A percentile compares a stretch with the other conserved stretches of the same genome.
Conservation (phyloP, 2,329 filamentous ascomycete species). For the Aspergillus candidus region DNA sequence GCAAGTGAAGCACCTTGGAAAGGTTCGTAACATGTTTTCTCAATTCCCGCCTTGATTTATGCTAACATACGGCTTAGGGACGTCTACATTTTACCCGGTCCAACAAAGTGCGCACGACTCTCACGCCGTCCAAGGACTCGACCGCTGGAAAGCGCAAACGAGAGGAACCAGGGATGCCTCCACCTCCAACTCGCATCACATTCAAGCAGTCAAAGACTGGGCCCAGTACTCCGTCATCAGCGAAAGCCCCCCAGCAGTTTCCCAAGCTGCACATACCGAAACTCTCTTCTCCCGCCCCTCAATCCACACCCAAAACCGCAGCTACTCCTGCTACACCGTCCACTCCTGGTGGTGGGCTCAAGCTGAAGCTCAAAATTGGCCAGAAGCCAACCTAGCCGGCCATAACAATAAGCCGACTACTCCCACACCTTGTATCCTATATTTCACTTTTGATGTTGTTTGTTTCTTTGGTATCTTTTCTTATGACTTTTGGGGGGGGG, state of each 20-base stretch:
- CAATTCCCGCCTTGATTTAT: not conserved
- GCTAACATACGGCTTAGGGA: conserved; percentile 23
- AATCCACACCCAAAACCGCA: conserved; percentile 22
- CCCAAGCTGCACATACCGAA: conserved; percentile 33
- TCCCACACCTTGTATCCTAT: conserved; percentile 12
- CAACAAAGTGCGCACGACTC: conserved; percentile 32
- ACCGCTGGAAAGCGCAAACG: conserved; percentile 33
- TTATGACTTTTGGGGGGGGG: not conserved
- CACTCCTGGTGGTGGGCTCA: conserved; percentile 33
- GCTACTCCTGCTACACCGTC: conserved; percentile 25
- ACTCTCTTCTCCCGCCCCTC: conserved; percentile 22
- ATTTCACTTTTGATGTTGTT: conserved; percentile 2
- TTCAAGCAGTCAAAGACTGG: conserved; percentile 38
- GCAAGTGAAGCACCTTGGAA: conserved; percentile 48
- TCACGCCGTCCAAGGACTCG: conserved; percentile 26
- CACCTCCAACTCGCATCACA: conserved; percentile 34
- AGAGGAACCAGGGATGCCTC: conserved; percentile 31
- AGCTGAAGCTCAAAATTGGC: conserved; percentile 39
- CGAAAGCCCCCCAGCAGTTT: conserved; percentile 14
- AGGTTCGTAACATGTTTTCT: conserved; percentile 29
- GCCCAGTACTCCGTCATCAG: conserved; percentile 22
- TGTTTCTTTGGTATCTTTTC: too few species aligned
- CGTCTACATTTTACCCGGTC: conserved; percentile 40
- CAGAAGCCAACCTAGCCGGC: conserved; percentile 25
- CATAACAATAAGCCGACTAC: conserved; percentile 2